These are phyloP conservation scores for Phytopythium helicoides DNA, from an alignment of 352 stramenopile genomes.

Conservation along the genomic window DNA sequence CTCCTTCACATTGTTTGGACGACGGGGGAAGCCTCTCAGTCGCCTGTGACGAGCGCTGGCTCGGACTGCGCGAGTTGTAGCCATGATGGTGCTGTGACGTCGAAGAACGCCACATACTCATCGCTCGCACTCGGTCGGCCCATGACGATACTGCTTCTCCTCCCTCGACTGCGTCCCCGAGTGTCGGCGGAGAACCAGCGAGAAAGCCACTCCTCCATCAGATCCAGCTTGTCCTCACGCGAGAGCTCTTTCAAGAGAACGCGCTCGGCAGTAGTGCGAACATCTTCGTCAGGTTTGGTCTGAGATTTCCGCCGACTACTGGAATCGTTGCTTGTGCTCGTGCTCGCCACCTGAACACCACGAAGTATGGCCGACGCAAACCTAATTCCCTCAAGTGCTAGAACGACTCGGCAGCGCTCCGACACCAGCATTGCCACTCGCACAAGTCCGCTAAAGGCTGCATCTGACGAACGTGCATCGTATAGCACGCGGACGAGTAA, in stretches of 20 bases:
- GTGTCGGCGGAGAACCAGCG: constrained; percentile 44
- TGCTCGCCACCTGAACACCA: constrained; percentile 2
- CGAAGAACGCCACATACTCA: constrained; percentile 54
- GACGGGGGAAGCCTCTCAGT: background rate
- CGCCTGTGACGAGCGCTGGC: constrained; percentile 22
- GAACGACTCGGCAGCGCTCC: constrained; percentile 43
- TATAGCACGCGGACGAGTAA: constrained; percentile 67
- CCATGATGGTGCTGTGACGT: constrained; percentile 58
- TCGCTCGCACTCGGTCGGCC: constrained; percentile 23
- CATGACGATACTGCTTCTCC: constrained; percentile 4
- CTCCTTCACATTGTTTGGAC: background rate
- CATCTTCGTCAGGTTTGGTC: constrained; percentile 26
- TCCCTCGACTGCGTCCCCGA: constrained; percentile 6
- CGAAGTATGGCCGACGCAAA: constrained; percentile 35
- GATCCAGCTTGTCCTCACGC: constrained; percentile 36
- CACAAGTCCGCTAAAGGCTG: constrained; percentile 59
- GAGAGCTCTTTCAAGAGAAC: constrained; percentile 23
- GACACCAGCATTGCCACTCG: constrained; percentile 41
- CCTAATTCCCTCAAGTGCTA: constrained; percentile 43
- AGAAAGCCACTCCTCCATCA: constrained; percentile 45
- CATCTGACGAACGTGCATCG: constrained; percentile 53
- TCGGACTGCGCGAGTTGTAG: constrained; percentile 54
- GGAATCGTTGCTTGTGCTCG: no score
- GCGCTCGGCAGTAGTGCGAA: constrained; percentile 2
- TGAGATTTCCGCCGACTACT: constrained; percentile 23